These are phyloP conservation scores for Leccinum imitatum DNA, from an alignment of 768 basidiomycete species.

Conservation along the genomic window DNA sequence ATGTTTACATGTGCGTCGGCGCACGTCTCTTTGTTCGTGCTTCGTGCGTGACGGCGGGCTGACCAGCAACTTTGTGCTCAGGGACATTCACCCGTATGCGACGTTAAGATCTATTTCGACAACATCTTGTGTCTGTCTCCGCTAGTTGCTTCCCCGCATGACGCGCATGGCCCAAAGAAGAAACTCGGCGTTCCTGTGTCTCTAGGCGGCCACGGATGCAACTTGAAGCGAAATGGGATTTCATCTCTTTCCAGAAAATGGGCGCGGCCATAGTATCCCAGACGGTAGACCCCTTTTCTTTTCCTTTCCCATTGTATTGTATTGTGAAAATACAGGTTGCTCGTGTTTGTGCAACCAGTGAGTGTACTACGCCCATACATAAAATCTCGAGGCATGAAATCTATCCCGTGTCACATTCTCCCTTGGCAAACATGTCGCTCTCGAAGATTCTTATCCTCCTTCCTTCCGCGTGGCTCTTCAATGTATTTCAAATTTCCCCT, in stretches of 20 bases:
- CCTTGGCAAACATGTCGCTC: background rate
- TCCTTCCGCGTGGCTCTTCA: background rate
- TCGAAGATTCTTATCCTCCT: background rate
- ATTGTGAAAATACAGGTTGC: too few relatives aligned
- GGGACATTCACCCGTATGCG: conserved; percentile 72
- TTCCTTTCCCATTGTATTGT: too few relatives aligned
- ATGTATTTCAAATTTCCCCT: background rate
- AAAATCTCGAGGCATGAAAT: background rate
- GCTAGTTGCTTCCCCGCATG: conserved; percentile 26
- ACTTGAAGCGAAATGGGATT: too few relatives aligned
- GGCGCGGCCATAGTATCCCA: too few relatives aligned
- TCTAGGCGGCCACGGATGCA: conserved; percentile 39
- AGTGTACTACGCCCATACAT: background rate
- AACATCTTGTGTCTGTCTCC: conserved; percentile 59
- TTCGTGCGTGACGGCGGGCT: too few relatives aligned
- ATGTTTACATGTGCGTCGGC: conserved; percentile 44
- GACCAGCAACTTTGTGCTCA: conserved; percentile 22
- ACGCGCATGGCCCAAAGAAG: conserved; percentile 34
- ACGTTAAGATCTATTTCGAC: conserved; percentile 66
- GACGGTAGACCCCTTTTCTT: too few relatives aligned
- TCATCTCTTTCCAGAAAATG: too few relatives aligned
- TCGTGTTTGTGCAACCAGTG: too few relatives aligned
- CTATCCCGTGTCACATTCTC: background rate
- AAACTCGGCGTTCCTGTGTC: conserved; percentile 64
- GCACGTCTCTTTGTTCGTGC: too few relatives aligned